Evolutionary conservation across 805 yeast species (phyloP), one percentile per base, ranked within the genome.

Genomic region (Cyberlindnera subsufficiens): DNA sequence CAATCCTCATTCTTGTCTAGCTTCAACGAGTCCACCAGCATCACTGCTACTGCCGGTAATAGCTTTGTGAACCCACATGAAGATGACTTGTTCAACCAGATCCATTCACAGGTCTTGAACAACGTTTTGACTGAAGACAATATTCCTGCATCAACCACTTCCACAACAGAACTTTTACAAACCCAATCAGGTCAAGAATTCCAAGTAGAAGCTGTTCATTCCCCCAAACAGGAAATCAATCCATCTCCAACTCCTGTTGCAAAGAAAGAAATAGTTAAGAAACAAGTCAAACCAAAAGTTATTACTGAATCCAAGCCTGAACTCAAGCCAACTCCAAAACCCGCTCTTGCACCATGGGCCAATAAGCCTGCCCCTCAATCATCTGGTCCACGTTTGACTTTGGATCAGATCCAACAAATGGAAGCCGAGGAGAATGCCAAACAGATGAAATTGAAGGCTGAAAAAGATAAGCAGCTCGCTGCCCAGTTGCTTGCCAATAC

Each of bases 271-370:
- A 27, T 33, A 19, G 40, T 49, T 6, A 44, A 42, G 30, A 36
- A 41, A 35, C 38, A 35, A 39, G 38, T 41, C 20, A 45, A 49
- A 43, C 3, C 40, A 22, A 48, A 43, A 20, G 22, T 40, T 6
- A 40, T 35, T n/a, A 44, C 35, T 37, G 42, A 46, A 36, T 38
- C 44, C 32, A 33, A 37, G 39, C 34, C 43, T 17, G 38, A 32
- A 17, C 41, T 40, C 18, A 32, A 50, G 16, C 38, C 36, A 31
- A 20, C 42, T 30, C 29, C 45, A 15, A 44, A 37, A n/a, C 47
- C 19, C 42, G 42, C 30, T 20, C 47, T 19, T 36, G 82, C 82
- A 5, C 82, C 82, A 35, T 77, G 82, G 82, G 81, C 81, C n/a
- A 46, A 55, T 1, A 53, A 58, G 18, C 45, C 54, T 6, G 46